Base-by-base conservation (phyloP, 2,329 filamentous ascomycete genomes). In the Aurifilum marmelostoma region DNA sequence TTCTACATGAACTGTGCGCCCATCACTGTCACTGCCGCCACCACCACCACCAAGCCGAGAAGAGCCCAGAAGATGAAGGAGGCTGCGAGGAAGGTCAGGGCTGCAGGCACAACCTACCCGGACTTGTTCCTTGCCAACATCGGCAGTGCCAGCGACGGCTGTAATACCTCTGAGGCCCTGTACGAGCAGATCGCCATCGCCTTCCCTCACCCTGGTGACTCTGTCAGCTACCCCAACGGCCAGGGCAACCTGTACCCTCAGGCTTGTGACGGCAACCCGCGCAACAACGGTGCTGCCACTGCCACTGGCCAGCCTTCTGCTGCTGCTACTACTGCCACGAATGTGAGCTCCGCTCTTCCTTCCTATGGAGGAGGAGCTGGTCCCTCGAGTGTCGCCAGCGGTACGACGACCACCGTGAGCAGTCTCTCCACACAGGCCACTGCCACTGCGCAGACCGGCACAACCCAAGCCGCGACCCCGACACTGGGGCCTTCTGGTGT, bases 1-100 rank as follows among this genome's bases (percentile, higher is more conserved):
- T 88, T 92, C 79, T 93, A 93, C 80, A 91, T 91, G 89, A 91
- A 93, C 79, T 94, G 91, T 72, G 89, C 88, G 1, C 88, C 89
- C 0, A 79, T 92, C 67, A 84, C 83, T 2, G 82, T 93, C 52
- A 81, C 81, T 21, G 63, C 71, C 0, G 66, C 68, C 3, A 69
- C 71, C 21, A 64, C 68, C 2, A 69, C 72, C 12, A 67, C 70
- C 24, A 73, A 73, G 66, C 67, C 71, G n/a, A 70, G 61, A 63
- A 63, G 63, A 11, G 65, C 29, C 3, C 64, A 66, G 6, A 66
- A 69, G 21, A 71, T 73, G 11, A 70, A 73, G 34, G 66, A 69
- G 14, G 71, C 73, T 9, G 71, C 73, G 32, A 59, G n/a, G 52
- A 47, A 47, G 43, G 71, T 43, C 74, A 76, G 68, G 68, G 70